Evolutionary conservation across 2,329 filamentous ascomycete genomes (phyloP), one percentile per base, ranked within the genome.

Genomic region (Neonectria coccinea): DNA sequence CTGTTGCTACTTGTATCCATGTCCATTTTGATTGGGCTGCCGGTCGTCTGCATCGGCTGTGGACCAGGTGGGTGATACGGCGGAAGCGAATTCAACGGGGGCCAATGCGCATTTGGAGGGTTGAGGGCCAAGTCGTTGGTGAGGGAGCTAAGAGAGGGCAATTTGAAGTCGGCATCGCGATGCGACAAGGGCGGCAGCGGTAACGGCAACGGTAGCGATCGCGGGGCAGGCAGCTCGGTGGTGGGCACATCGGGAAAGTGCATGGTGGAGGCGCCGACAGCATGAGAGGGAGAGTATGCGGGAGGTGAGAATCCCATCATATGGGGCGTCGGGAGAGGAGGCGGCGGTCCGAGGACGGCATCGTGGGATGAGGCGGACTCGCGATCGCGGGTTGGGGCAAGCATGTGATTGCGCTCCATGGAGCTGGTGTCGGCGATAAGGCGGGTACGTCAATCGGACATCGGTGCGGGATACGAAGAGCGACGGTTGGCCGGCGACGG

Each of bases 1-100:
- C 80, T 81, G 58, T 76, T 81, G 66, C 76, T 81, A 59, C 73
- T 78, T 16, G 77, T 71, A 59, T 87, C 85, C 44, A 82, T 66
- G 52, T 87, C 85, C 82, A 85, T 85, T 64, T 78, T 77, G 66
- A 80, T 77, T 5, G 84, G 82, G 31, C 83, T 82, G 41, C 84
- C 82, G 22, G 77, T 76, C 29, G 78, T 71, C 59, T 83, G 79
- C 2, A 75, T 55, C 31, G 71, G 68, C 20, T 64, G 59, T 14
- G 63, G 64, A 7, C 51, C 58, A 2, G 74, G 62, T 11, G 74
- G 67, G 64, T 77, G 74, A 54, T 84, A 86, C 8, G 80, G 78
- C 10, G 83, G 82, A 20, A 85, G 75, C 0, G 83, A 83, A 61
- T 85, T 85, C 53, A 85, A 73, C 64, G 80, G 82, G 22, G 83